Evolutionary conservation across 768 basidiomycete species (phyloP), one percentile per base, ranked within the genome.

Genomic region (Amanita pallidorosea): DNA sequence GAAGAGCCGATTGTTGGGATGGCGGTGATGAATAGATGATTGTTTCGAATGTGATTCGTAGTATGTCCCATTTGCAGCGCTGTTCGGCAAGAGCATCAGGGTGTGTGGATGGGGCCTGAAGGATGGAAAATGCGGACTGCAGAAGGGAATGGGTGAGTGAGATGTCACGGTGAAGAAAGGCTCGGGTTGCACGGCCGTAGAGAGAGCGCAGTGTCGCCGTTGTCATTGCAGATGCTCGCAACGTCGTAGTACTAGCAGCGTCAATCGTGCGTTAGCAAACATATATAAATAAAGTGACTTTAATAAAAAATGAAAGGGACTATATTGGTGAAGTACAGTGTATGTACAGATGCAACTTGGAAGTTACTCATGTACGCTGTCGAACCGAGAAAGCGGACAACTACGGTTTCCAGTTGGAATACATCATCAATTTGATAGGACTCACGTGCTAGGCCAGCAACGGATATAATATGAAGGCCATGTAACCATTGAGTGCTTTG

Each of bases 391-490:
- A 95, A 95, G 7, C 93, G 82, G 45, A 94, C 71, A 45, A 91
- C 90, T 94, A 43, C 0, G 25, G 55, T 56, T 9, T 41, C n/a
- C 7, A 38, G 27, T 25, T 41, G n/a, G 25, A 1, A 35, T n/a
- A 34, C 13, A 42, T 48, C 36, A 38, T 45, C 34, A 7, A 37
- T 53, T 29, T 36, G 43, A 41, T 23, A 17, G 13, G 58, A 76
- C 91, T 67, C 60, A 95, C 92, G 73, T 11, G 92, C 90, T 36
- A 96, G 77, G 11, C 88, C 82, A 5, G 86, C 88, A 41, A 95
- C 90, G 1, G 88, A 67, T 83, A 93, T 50, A 97, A 65, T 53
- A 96, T 70, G 63, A 93, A 90, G 13, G 83, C 78, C 84, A 95
- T 87, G 62, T 95, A 95, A 2, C 88, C 89, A 50, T 80, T 81